These are phyloP conservation scores for Tricharina praecox DNA, from an alignment of 495 filamentous ascomycete species.

Conservation along the genomic window DNA sequence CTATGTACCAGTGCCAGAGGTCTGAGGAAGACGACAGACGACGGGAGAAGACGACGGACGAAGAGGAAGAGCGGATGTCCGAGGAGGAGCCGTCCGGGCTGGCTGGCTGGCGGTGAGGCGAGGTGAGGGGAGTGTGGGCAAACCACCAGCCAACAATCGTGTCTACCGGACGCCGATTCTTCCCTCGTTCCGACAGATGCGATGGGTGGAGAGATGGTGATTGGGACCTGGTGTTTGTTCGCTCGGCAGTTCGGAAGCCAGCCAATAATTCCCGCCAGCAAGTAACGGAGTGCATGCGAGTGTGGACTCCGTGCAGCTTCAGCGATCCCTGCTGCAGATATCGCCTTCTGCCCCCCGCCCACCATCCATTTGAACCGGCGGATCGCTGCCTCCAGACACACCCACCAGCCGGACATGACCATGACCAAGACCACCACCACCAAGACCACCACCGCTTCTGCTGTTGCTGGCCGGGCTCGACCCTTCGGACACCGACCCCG, in stretches of 20 bases:
- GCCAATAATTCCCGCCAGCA: not conserved
- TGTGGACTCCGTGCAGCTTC: not conserved
- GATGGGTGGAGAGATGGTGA: no score
- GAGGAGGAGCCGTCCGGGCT: no score
- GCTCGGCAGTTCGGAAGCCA: not conserved
- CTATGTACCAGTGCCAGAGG: no score
- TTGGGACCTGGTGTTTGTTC: not conserved
- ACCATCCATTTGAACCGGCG: not conserved
- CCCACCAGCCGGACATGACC: not conserved
- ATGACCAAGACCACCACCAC: no score
- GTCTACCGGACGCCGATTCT: not conserved
- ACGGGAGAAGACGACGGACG: no score
- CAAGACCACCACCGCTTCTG: no score
- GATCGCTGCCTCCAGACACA: not conserved
- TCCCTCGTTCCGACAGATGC: no score
- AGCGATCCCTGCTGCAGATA: constrained; percentile 8
- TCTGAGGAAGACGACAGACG: no score
- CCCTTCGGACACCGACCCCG: not conserved
- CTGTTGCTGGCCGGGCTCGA: not conserved
- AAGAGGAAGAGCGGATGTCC: no score
- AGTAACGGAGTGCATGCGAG: not conserved
- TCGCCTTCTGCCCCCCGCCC: not conserved
- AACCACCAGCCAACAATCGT: not conserved
- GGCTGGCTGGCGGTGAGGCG: no score
- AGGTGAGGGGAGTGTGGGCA: no score